Percentiles rank a stretch among this genome's conserved stretches.
phyloP scores from a whole-genome alignment of 2,329 filamentous ascomycete species.

The Aotearoamyces nothofagi region DNA sequence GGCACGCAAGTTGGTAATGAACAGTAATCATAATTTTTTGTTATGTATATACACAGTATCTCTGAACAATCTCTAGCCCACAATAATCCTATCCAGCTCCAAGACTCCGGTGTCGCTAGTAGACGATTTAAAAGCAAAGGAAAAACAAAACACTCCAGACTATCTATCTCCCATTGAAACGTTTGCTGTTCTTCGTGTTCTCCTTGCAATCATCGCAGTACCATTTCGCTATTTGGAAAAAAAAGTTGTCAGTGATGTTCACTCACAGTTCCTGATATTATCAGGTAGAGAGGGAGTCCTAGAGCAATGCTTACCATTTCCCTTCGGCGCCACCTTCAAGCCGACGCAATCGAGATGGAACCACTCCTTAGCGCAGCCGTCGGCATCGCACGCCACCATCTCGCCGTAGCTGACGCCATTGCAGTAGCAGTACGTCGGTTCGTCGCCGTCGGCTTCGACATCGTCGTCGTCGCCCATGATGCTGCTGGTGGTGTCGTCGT shows the following conservation, averaged over 20 bases:
- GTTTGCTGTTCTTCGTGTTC: constrained; percentile 5
- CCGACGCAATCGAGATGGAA: constrained; percentile 76
- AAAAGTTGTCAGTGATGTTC: not conserved
- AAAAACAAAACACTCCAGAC: too few species aligned
- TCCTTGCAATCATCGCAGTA: constrained; percentile 7
- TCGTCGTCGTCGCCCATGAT: constrained; percentile 33
- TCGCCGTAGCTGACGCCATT: constrained; percentile 69
- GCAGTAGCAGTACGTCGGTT: constrained; percentile 67
- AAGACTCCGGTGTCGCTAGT: too few species aligned
- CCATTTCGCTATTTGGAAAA: constrained; percentile 5
- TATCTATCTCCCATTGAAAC: constrained; percentile 4
- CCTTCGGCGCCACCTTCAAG: constrained; percentile 61
- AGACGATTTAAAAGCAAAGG: too few species aligned
- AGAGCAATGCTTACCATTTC: constrained; percentile 22
- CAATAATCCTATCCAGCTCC: too few species aligned
- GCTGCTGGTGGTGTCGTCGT: constrained; percentile 28
- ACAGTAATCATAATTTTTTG: too few species aligned
- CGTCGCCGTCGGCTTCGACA: constrained; percentile 50
- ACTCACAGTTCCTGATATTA: not conserved
- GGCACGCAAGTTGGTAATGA: too few species aligned
- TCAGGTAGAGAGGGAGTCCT: too few species aligned
- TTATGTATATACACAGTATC: too few species aligned
- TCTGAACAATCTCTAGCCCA: too few species aligned
- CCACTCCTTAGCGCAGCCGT: constrained; percentile 62
- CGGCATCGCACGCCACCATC: constrained; percentile 70